Evolutionary conservation across 352 stramenopile species (phyloP).

Genomic region (Phytophthora vignae): DNA sequence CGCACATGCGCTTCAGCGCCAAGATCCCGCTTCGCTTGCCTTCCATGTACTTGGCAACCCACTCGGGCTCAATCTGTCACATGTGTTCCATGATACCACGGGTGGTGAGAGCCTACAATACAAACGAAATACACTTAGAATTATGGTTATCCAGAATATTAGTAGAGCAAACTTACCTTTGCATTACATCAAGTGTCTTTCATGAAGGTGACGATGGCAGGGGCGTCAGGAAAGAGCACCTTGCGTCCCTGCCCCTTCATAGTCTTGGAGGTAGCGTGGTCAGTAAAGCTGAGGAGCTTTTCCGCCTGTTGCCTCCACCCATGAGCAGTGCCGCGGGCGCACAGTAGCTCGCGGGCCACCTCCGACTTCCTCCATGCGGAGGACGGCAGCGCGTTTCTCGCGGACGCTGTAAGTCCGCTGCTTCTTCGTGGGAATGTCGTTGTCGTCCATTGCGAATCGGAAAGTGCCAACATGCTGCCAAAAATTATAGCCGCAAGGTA

Average conservation of each 20-base stretch:
- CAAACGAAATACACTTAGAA: neutral
- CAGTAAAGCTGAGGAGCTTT: neutral
- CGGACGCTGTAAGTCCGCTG: neutral
- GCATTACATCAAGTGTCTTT: neutral
- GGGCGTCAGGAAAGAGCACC: neutral
- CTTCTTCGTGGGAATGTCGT: neutral
- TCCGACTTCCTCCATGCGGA: neutral
- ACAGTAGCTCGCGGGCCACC: neutral
- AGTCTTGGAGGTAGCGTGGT: neutral
- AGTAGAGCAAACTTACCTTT: neutral
- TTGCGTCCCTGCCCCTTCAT: neutral
- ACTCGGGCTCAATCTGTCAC: neutral
- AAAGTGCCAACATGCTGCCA: conserved; percentile 4
- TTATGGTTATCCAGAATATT: neutral
- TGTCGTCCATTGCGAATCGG: neutral
- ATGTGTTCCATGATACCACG: neutral
- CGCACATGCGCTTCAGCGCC: neutral
- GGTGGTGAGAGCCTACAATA: neutral
- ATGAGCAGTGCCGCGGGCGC: neutral
- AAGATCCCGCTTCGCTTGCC: neutral
- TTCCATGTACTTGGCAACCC: neutral
- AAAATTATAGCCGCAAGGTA: neutral
- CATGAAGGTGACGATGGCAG: neutral
- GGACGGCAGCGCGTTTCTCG: neutral
- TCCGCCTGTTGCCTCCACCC: neutral